These are phyloP conservation scores for Globisporangium megalacanthum DNA, from an alignment of 352 stramenopile species.

Conservation along the genomic window DNA sequence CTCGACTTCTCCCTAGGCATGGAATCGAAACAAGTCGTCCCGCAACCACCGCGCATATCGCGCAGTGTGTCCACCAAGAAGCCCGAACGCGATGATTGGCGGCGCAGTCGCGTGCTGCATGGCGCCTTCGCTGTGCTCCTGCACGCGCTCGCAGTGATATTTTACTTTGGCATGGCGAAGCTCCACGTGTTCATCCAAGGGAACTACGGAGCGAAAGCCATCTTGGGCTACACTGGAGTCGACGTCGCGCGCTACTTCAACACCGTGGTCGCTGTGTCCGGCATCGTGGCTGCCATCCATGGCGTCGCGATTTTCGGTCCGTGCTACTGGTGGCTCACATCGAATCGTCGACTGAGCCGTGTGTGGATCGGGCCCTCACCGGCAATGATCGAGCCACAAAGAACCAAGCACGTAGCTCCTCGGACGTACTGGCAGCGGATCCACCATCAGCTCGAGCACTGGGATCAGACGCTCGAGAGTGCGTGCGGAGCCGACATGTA, in stretches of 20 bases:
- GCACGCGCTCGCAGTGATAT: neutral
- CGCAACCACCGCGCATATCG: no score
- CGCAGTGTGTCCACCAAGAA: neutral
- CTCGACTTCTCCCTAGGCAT: no score
- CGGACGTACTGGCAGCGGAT: neutral
- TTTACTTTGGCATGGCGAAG: neutral
- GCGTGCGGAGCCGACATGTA: neutral
- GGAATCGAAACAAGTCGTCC: no score
- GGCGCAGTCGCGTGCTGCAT: neutral
- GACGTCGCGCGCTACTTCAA: neutral
- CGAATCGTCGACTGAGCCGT: neutral
- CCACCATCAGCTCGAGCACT: neutral
- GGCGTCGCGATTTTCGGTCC: neutral
- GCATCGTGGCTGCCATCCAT: neutral
- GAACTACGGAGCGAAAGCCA: neutral
- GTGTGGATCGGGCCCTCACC: neutral
- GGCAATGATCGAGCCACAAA: no score
- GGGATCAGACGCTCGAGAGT: neutral
- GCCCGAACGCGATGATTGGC: neutral
- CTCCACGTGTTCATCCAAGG: neutral
- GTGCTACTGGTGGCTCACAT: slow-evolving; percentile 5
- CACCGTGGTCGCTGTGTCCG: neutral
- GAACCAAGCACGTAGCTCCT: no score
- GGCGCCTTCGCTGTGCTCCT: neutral
- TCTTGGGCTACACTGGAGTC: neutral